Conservation (phyloP, 2,329 filamentous ascomycete species). For the Parastagonospora nodorum region DNA sequence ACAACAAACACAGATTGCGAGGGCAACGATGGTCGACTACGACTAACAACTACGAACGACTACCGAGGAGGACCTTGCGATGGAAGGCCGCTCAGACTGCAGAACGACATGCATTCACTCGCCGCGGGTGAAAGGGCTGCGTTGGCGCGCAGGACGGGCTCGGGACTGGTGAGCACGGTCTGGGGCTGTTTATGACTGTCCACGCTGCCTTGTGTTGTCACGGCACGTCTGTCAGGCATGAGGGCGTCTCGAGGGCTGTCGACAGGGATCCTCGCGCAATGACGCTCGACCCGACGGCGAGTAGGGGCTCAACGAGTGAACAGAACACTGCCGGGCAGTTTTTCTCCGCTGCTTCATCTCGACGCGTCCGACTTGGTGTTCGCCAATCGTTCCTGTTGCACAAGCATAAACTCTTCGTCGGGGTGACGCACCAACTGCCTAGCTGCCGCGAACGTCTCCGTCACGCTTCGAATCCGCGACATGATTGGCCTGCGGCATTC, state of each 20-base stretch:
- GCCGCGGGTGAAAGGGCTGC: too few species aligned
- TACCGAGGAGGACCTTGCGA: too few species aligned
- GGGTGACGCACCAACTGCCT: slow-evolving; percentile 6
- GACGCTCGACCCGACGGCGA: not conserved
- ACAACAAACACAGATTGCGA: slow-evolving; percentile 8
- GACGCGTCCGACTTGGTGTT: not conserved
- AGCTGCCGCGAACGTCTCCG: slow-evolving; percentile 17
- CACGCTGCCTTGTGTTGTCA: slow-evolving; percentile 19
- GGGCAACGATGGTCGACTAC: slow-evolving; percentile 17
- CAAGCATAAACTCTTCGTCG: not conserved
- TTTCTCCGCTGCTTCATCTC: not conserved
- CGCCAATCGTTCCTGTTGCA: slow-evolving; percentile 6
- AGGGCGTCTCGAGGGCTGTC: slow-evolving; percentile 17
- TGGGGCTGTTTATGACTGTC: slow-evolving; percentile 12
- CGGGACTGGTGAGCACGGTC: too few species aligned
- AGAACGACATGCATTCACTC: too few species aligned
- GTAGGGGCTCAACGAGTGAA: not conserved
- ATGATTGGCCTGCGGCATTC: slow-evolving; percentile 14
- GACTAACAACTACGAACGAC: too few species aligned
- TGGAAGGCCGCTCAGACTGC: too few species aligned
- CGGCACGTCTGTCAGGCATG: slow-evolving; percentile 19
- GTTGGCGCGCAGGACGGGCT: too few species aligned
- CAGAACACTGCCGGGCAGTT: not conserved
- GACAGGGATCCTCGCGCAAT: slow-evolving; percentile 16
- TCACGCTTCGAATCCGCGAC: not conserved